Evolutionary conservation across 1,139 yeast genomes (phyloP).

Genomic region (Taphrina flavorubra): DNA sequence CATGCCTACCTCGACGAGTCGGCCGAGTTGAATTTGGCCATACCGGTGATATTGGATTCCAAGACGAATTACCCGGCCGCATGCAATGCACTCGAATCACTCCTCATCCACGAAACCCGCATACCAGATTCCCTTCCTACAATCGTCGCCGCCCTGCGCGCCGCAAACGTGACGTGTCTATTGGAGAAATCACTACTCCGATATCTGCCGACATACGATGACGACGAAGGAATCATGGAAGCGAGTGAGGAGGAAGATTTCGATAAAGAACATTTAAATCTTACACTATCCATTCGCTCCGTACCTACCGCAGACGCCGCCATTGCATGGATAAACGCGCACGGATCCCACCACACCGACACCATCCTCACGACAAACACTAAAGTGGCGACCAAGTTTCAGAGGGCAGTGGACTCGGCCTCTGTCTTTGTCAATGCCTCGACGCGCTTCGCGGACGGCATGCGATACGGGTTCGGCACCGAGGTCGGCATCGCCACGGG

Average conservation of each 20-base stretch:
- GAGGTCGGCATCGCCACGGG: constrained; percentile 98
- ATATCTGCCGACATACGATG: constrained; percentile 50
- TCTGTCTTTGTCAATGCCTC: constrained; percentile 99
- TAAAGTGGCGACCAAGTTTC: constrained; percentile 70
- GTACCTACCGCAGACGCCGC: constrained; percentile 70
- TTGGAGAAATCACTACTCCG: constrained; percentile 54
- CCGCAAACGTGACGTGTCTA: constrained; percentile 75
- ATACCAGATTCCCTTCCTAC: constrained; percentile 51
- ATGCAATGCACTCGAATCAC: constrained; percentile 92
- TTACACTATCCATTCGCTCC: constrained; percentile 76
- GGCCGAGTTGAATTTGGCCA: constrained; percentile 78
- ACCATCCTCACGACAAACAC: constrained; percentile 80
- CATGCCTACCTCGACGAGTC: constrained; percentile 78
- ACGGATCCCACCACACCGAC: constrained; percentile 97
- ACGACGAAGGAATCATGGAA: background rate
- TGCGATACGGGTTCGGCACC: constrained; percentile 96
- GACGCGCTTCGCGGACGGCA: constrained; percentile 97
- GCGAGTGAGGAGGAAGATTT: constrained; percentile 66
- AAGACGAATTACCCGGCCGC: constrained; percentile 98
- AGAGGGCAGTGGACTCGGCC: constrained; percentile 88
- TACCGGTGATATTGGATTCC: constrained; percentile 75
- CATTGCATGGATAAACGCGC: constrained; percentile 78
- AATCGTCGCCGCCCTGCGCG: constrained; percentile 59
- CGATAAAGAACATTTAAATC: constrained; percentile 78
- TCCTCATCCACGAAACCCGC: constrained; percentile 69